Percentiles rank a stretch among this genome's conserved stretches.
phyloP scores from a whole-genome alignment of 2,329 filamentous ascomycete species.

The Penicillium sp. region DNA sequence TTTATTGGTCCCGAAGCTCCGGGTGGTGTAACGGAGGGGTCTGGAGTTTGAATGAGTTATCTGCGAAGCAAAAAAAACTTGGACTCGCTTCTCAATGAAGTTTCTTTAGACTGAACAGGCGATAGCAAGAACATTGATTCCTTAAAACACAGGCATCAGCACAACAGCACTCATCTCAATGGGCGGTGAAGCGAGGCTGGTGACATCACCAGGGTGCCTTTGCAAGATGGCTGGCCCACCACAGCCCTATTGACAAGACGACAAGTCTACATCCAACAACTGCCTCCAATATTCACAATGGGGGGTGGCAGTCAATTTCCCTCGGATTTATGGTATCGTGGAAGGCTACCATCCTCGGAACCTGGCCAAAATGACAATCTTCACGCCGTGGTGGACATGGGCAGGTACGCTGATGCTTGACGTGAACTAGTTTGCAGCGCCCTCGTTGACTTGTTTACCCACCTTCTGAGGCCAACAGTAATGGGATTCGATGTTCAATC shows the following conservation, averaged over 20 bases:
- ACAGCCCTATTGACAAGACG: background rate
- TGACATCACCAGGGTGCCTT: background rate
- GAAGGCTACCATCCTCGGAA: background rate
- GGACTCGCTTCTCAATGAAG: too few species aligned
- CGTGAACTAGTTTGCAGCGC: background rate
- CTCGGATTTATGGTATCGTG: background rate
- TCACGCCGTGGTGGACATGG: conserved; percentile 40
- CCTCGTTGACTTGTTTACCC: background rate
- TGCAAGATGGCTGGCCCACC: background rate
- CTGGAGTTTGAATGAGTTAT: too few species aligned
- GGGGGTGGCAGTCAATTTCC: conserved; percentile 9
- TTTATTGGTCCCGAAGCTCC: too few species aligned
- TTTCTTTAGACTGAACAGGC: too few species aligned
- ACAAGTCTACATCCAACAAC: background rate
- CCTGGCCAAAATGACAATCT: conserved; percentile 21
- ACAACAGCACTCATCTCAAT: too few species aligned
- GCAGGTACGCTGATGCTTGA: conserved; percentile 32
- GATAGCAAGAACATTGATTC: too few species aligned
- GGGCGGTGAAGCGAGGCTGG: background rate
- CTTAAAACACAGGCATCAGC: too few species aligned
- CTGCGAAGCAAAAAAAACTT: too few species aligned
- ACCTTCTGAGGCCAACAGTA: conserved; percentile 50
- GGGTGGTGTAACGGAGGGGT: too few species aligned
- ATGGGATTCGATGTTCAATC: conserved; percentile 89
- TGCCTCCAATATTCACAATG: conserved; percentile 3